These are phyloP conservation scores for Didymella pinodella DNA, from an alignment of 2,329 filamentous ascomycete species.

Conservation along the genomic window DNA sequence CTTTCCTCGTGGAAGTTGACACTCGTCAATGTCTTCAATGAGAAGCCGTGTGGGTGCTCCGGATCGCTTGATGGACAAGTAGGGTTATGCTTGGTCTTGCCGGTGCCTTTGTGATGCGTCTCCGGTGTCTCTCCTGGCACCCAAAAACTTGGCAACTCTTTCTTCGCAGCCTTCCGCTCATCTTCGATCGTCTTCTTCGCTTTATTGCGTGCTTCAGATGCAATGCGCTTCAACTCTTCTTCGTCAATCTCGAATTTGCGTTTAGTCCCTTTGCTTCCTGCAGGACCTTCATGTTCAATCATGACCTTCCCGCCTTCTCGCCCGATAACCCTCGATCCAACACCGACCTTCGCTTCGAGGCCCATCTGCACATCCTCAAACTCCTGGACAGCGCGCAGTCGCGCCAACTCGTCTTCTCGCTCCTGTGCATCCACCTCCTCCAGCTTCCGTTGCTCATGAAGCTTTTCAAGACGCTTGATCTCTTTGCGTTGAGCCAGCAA, in stretches of 20 bases:
- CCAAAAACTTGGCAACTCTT: constrained; percentile 87
- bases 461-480: constrained; percentile 79
- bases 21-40: constrained; percentile 77
- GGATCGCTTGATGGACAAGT: constrained; percentile 76
- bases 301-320: constrained; percentile 55
- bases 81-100: constrained; percentile 68
- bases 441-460: constrained; percentile 66
- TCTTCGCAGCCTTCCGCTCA: constrained; percentile 72
- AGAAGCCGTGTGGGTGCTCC: constrained; percentile 74
- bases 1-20: constrained; percentile 80
- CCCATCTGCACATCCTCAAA: constrained; percentile 87
- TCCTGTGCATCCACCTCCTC: constrained; percentile 69
- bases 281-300: constrained; percentile 47
- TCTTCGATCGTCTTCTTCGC: constrained; percentile 74
- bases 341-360: constrained; percentile 51
- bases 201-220: constrained; percentile 72
- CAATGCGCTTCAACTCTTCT: constrained; percentile 75
- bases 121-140: constrained; percentile 82
- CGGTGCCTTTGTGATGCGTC: constrained; percentile 55
- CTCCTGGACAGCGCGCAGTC: constrained; percentile 74
- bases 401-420: constrained; percentile 72
- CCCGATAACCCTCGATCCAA: constrained; percentile 50
- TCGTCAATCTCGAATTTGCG: constrained; percentile 84
- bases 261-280: constrained; percentile 62
- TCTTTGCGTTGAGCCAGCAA: constrained; percentile 92